Evolutionary conservation across 208 protist species (phyloP).

Genomic region (Lotmaria passim): DNA sequence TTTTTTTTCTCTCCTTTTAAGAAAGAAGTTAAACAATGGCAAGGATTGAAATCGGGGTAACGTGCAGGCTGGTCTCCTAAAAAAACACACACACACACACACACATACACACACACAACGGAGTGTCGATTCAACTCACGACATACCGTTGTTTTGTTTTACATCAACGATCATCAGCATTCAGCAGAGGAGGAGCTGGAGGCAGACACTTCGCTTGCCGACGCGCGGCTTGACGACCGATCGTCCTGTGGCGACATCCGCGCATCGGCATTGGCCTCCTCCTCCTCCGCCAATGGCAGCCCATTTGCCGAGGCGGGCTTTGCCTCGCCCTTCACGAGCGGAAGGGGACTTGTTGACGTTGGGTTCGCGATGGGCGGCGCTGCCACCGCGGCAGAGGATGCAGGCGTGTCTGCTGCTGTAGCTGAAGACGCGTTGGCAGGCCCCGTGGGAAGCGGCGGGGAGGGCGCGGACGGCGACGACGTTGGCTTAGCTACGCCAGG

Average conservation of each 20-base stretch:
- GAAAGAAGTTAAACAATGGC: no score
- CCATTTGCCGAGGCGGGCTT: constrained; percentile 6
- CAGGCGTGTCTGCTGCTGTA: no score
- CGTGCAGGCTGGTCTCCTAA: no score
- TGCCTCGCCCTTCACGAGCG: background rate
- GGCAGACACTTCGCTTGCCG: constrained; percentile 7
- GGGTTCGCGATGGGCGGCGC: background rate
- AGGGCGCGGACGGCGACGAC: background rate
- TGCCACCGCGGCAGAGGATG: no score
- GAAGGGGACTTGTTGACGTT: background rate
- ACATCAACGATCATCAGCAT: background rate
- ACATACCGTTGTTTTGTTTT: background rate
- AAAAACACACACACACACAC: no score
- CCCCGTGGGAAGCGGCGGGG: background rate
- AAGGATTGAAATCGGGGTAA: no score
- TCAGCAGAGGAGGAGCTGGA: constrained; percentile 5
- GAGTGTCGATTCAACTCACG: no score
- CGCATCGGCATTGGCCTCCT: constrained; percentile 19
- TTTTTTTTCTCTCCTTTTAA: no score
- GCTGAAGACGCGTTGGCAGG: background rate
- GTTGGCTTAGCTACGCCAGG: background rate
- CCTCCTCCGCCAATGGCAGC: constrained; percentile 12
- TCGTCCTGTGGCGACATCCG: constrained; percentile 18
- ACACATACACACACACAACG: no score
- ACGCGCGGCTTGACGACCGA: background rate